Evolutionary conservation across 2,329 filamentous ascomycete species (phyloP).

Genomic region (Cladosporium sp.): DNA sequence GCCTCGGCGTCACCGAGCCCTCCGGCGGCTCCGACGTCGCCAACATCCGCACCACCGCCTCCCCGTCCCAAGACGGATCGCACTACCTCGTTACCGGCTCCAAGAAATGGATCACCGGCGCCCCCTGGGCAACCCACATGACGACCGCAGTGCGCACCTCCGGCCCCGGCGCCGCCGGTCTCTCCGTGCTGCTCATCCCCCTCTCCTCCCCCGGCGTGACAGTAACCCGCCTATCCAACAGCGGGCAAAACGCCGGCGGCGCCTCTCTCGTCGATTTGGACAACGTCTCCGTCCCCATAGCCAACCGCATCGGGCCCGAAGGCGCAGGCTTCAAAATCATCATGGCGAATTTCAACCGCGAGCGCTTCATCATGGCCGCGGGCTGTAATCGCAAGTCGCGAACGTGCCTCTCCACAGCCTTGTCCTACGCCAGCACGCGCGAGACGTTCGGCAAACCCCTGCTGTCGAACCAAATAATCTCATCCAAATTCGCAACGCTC

Average conservation of each 20-base stretch:
- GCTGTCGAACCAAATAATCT: conserved; percentile 33
- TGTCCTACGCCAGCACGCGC: conserved; percentile 30
- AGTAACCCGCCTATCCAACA: conserved; percentile 57
- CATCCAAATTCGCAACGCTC: conserved; percentile 29
- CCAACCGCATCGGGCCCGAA: conserved; percentile 52
- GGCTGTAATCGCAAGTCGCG: conserved; percentile 54
- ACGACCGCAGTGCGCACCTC: conserved; percentile 59
- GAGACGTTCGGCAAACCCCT: conserved; percentile 33
- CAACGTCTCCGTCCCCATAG: conserved; percentile 51
- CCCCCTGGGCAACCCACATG: conserved; percentile 32
- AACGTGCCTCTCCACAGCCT: conserved; percentile 25
- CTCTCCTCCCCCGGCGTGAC: conserved; percentile 48
- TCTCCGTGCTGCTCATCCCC: conserved; percentile 57
- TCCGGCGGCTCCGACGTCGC: conserved; percentile 60
- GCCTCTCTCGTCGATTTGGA: conserved; percentile 48
- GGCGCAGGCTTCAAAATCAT: conserved; percentile 55
- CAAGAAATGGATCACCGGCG: conserved; percentile 59
- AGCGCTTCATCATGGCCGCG: conserved; percentile 56
- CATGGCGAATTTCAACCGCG: conserved; percentile 57
- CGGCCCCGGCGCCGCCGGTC: conserved; percentile 48
- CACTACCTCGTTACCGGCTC: conserved; percentile 60
- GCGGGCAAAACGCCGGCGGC: conserved; percentile 63
- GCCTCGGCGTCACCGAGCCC: conserved; percentile 63
- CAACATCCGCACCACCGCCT: conserved; percentile 58
- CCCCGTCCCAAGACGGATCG: conserved; percentile 38